Evolutionary conservation across 2,329 filamentous ascomycete species (phyloP).

Genomic region (Rhynchosporium agropyri): DNA sequence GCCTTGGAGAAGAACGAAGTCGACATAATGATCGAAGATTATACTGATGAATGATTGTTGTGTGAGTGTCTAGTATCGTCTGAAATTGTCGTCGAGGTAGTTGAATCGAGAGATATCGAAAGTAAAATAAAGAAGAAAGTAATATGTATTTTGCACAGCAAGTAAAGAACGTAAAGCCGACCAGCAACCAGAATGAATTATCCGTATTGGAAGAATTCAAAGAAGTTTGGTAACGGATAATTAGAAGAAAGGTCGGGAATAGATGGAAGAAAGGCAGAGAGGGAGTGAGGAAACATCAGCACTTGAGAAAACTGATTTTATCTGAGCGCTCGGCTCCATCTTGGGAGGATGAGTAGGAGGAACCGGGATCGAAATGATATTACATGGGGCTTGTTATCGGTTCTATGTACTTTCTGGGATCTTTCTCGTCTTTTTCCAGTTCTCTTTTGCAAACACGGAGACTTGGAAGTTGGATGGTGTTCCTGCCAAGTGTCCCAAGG

Average conservation of each 20-base stretch:
- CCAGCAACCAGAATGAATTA: conserved; percentile 18
- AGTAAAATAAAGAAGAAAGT: conserved; percentile 15
- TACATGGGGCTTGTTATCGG: neutral
- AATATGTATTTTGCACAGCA: conserved; percentile 18
- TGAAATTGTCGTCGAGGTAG: neutral
- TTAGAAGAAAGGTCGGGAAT: conserved; percentile 6
- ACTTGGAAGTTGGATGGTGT: conserved; percentile 15
- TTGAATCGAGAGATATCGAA: conserved; percentile 14
- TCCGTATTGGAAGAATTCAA: conserved; percentile 11
- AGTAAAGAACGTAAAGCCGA: conserved; percentile 19
- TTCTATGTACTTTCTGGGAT: neutral
- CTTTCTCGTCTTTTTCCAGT: neutral
- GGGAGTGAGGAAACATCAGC: conserved; percentile 1
- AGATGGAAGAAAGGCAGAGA: neutral
- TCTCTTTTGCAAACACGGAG: conserved; percentile 13
- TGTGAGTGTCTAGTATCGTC: neutral
- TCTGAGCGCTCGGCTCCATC: neutral
- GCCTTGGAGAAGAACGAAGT: conserved; percentile 16
- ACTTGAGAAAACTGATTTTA: conserved; percentile 7
- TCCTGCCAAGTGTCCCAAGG: conserved; percentile 13
- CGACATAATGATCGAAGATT: conserved; percentile 13
- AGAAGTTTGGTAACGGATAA: conserved; percentile 16
- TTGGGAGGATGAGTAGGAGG: too few relatives aligned
- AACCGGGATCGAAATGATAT: neutral
- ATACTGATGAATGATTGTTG: conserved; percentile 12